These are phyloP conservation scores for Penicillium sp. DNA, from an alignment of 2,329 filamentous ascomycete species.

Conservation along the genomic window DNA sequence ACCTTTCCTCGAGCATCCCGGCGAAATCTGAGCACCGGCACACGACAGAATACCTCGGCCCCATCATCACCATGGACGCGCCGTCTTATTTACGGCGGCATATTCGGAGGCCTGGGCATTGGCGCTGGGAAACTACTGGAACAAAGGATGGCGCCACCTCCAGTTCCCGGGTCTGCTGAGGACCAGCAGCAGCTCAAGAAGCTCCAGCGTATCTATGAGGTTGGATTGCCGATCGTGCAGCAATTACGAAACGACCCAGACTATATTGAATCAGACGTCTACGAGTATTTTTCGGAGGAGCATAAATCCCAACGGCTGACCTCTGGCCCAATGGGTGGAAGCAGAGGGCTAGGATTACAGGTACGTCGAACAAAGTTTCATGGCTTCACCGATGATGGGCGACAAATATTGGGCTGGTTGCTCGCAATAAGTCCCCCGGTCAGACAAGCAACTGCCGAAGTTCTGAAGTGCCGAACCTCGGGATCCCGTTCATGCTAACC, in stretches of 20 bases:
- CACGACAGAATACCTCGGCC: conserved; percentile 20
- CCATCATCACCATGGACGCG: conserved; percentile 39
- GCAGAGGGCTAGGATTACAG: conserved; percentile 46
- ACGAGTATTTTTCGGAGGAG: conserved; percentile 40
- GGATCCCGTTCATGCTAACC: conserved; percentile 21
- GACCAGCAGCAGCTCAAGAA: conserved; percentile 35
- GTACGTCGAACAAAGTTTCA: conserved; percentile 30
- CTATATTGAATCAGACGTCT: conserved; percentile 45
- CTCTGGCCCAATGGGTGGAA: conserved; percentile 45
- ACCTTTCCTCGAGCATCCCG: conserved; percentile 6
- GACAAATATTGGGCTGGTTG: neutral
- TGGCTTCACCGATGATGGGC: conserved; percentile 10
- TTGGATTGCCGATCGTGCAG: conserved; percentile 41
- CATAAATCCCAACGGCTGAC: conserved; percentile 42
- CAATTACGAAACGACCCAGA: conserved; percentile 43
- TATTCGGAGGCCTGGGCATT: conserved; percentile 41
- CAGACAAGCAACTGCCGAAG: conserved; percentile 16
- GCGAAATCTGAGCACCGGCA: conserved; percentile 27
- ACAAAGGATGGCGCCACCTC: conserved; percentile 27
- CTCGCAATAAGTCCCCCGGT: conserved; percentile 1
- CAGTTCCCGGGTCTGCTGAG: conserved; percentile 38
- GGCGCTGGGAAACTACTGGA: conserved; percentile 29
- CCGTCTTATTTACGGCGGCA: conserved; percentile 36
- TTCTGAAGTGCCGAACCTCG: conserved; percentile 23
- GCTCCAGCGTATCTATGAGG: conserved; percentile 39